Conservation (phyloP, 164 flowering plant genomes). For the Kingdonia uniflora region DNA sequence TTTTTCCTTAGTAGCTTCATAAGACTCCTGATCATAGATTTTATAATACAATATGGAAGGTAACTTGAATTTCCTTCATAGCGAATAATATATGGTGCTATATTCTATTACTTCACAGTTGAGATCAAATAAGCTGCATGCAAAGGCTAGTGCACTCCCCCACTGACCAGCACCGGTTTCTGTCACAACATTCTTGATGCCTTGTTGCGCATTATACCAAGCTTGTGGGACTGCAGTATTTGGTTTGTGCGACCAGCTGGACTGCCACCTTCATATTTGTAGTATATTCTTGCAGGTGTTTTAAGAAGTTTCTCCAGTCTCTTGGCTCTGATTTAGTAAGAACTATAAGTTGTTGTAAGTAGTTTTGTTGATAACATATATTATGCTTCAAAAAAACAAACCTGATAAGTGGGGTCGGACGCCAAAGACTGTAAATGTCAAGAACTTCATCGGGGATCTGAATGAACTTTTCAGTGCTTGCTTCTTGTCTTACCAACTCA, state of each 20-base stretch:
- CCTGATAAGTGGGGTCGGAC: conserved; percentile 96
- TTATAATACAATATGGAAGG: too few species aligned
- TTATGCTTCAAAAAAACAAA: conserved; percentile 9
- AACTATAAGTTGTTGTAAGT: conserved; percentile 1
- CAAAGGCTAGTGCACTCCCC: conserved; percentile 90
- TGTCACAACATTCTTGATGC: conserved; percentile 79
- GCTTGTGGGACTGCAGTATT: conserved; percentile 93
- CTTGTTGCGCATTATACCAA: conserved; percentile 79
- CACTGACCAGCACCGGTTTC: conserved; percentile 99
- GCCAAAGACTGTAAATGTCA: conserved; percentile 85
- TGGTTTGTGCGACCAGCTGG: conserved; percentile 97
- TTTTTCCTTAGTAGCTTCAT: too few species aligned
- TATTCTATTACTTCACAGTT: conserved; percentile 55
- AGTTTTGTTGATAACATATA: not conserved
- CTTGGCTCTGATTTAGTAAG: conserved; percentile 55
- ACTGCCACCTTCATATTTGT: conserved; percentile 94
- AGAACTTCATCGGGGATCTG: conserved; percentile 78
- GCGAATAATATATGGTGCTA: not conserved
- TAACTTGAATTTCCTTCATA: too few species aligned
- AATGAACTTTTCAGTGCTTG: conserved; percentile 49
- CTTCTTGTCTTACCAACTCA: conserved; percentile 80
- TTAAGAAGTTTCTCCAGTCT: conserved; percentile 86
- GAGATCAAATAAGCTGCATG: conserved; percentile 67
- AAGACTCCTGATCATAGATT: too few species aligned
- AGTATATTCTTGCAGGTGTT: conserved; percentile 92